These are phyloP conservation scores for Orbilia ellipsospora DNA, from an alignment of 2,329 filamentous ascomycete species.

Conservation along the genomic window DNA sequence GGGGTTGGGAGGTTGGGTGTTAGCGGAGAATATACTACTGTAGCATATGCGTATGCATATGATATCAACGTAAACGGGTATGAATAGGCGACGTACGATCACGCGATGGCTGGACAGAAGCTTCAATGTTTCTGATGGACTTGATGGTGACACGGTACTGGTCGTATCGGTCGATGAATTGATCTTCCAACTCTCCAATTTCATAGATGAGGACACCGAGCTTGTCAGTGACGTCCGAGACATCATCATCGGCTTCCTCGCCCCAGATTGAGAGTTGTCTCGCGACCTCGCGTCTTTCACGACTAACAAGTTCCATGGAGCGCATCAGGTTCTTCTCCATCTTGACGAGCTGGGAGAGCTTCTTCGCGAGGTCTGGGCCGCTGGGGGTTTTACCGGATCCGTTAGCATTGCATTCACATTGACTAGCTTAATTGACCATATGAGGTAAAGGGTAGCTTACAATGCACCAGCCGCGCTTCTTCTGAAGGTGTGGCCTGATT, in stretches of 20 bases:
- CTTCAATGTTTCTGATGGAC: slow-evolving; percentile 98
- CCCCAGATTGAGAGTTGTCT: slow-evolving; percentile 99
- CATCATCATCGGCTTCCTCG: slow-evolving; percentile 93
- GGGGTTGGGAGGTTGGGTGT: background rate
- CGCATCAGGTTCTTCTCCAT: slow-evolving; percentile 99
- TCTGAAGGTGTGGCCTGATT: slow-evolving; percentile 72
- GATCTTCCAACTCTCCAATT: slow-evolving; percentile 96
- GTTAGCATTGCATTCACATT: slow-evolving; percentile 52
- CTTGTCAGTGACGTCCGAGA: slow-evolving; percentile 99
- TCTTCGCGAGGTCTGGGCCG: slow-evolving; percentile 91
- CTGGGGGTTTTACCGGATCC: slow-evolving; percentile 42
- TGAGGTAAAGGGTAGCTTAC: slow-evolving; percentile 49
- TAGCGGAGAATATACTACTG: slow-evolving; percentile 7
- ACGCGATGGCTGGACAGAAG: slow-evolving; percentile 95
- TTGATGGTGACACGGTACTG: slow-evolving; percentile 99
- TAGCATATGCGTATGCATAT: background rate
- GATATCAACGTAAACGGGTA: background rate
- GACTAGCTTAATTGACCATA: background rate
- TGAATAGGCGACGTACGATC: slow-evolving; percentile 75
- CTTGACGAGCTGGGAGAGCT: slow-evolving; percentile 97
- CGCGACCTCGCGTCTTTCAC: slow-evolving; percentile 97
- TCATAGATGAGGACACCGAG: slow-evolving; percentile 97
- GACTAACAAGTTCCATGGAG: slow-evolving; percentile 92
- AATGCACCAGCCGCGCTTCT: slow-evolving; percentile 68
- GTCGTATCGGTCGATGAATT: slow-evolving; percentile 98